Percentiles rank a stretch among this genome's conserved stretches.
These are phyloP conservation scores for Ceratocystis huliohia DNA, from an alignment of 2,329 filamentous ascomycete genomes.

Conservation along the genomic window DNA sequence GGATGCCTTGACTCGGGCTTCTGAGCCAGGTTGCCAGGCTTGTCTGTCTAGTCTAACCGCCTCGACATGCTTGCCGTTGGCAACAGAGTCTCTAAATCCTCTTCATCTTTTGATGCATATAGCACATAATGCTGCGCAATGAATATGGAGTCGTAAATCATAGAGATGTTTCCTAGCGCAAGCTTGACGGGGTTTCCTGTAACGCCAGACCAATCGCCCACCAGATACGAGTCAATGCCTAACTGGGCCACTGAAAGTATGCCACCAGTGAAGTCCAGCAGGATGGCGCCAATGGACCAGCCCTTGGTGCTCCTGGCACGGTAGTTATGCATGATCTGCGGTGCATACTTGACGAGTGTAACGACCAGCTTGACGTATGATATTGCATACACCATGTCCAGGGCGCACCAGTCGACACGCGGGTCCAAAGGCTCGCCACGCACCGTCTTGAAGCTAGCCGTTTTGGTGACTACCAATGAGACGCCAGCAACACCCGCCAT, in stretches of 20 bases:
- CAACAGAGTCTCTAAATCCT: constrained; percentile 26
- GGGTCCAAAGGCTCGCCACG: constrained; percentile 25
- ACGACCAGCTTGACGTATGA: constrained; percentile 83
- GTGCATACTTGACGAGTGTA: constrained; percentile 85
- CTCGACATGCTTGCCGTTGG: constrained; percentile 25
- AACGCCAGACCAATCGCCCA: constrained; percentile 79
- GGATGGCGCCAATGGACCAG: constrained; percentile 75
- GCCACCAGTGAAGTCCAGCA: constrained; percentile 73
- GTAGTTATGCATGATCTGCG: constrained; percentile 73
- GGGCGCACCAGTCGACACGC: constrained; percentile 43
- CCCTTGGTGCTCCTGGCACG: constrained; percentile 72
- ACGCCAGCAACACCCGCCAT: constrained; percentile 45
- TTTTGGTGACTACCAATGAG: constrained; percentile 35
- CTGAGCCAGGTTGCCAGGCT: neutral
- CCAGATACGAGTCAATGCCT: constrained; percentile 69
- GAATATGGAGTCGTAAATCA: constrained; percentile 78
- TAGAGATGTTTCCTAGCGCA: constrained; percentile 68
- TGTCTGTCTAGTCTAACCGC: constrained; percentile 20
- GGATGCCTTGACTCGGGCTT: neutral
- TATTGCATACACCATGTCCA: constrained; percentile 54
- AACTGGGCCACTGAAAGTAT: constrained; percentile 71
- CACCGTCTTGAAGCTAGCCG: constrained; percentile 24
- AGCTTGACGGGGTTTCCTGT: constrained; percentile 89
- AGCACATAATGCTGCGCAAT: constrained; percentile 78
- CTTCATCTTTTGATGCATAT: constrained; percentile 35